phyloP scores from a whole-genome alignment of 345 rosid genomes.

The Xanthoceras sorbifolium region DNA sequence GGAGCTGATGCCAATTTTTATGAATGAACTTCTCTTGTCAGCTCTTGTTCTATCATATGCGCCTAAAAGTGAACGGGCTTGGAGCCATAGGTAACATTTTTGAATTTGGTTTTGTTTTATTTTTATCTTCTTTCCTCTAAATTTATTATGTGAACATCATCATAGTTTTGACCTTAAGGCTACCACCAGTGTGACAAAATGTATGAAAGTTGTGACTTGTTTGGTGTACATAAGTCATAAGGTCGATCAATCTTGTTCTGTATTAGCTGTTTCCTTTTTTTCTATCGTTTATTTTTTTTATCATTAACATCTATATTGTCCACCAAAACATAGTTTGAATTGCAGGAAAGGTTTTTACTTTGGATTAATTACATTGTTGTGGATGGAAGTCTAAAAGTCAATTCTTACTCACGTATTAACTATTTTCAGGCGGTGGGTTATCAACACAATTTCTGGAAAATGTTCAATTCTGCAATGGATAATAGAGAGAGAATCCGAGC shows the following conservation, averaged over 20 bases:
- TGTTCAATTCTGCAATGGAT: constrained; percentile 50
- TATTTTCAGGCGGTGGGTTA: constrained; percentile 80
- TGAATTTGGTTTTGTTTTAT: neutral
- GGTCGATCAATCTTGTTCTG: neutral
- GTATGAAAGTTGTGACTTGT: neutral
- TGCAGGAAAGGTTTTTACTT: neutral
- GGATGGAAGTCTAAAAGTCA: neutral
- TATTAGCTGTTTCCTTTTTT: neutral
- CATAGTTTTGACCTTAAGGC: neutral
- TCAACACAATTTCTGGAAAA: constrained; percentile 64
- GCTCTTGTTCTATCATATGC: constrained; percentile 75
- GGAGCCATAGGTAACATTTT: constrained; percentile 77
- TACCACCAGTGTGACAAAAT: neutral
- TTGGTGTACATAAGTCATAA: neutral
- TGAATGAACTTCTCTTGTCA: constrained; percentile 72
- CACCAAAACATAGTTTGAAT: neutral
- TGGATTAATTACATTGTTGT: constrained; percentile 5
- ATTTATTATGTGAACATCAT: neutral
- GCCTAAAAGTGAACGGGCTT: constrained; percentile 91
- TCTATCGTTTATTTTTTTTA: neutral
- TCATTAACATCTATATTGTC: neutral
- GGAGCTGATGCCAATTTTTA: constrained; percentile 38
- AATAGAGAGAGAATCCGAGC: constrained; percentile 74
- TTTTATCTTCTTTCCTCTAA: neutral
- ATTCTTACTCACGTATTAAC: constrained; percentile 7